Base-by-base conservation (phyloP, 768 basidiomycete genomes). In the Rhodotorula sphaerocarpa region DNA sequence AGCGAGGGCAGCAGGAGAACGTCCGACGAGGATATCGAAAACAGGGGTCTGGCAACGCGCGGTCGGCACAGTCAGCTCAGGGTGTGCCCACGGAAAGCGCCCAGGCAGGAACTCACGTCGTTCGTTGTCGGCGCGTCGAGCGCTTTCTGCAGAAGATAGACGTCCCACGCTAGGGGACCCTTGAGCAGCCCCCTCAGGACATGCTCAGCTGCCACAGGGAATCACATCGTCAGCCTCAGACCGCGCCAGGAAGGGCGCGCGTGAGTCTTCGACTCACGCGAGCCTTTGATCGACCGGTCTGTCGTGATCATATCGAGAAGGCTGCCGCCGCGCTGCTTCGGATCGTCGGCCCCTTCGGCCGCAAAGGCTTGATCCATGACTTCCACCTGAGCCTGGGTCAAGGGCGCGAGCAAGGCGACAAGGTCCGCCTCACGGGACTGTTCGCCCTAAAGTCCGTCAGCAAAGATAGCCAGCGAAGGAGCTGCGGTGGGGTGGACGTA, bases 91-190 rank as follows among this genome's bases (percentile, higher is more conserved):
- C n/a, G n/a, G n/a, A n/a, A n/a, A n/a, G n/a, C 16, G 9, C 16
- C 36, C 36, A 14, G 4, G n/a, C 25, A n/a, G 6, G 51, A 31
- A 27, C 61, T 23, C 27, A 68, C 67, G 11, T 68, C 67, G 52
- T 64, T 59, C 16, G 46, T 50, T 23, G 51, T 61, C 7, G 53
- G 39, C 0, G 33, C 47, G 14, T 64, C 67, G 33, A 64, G 54
- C 5, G 62, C 67, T 11, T 44, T 36, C 31, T 46, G 39, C 11
- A 68, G 52, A 4, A 68, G 59, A 33, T 57, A 45, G 20, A 61
- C 59, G 50, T 68, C 67, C 48, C 50, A 68, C 0, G 48, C 56
- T 31, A 68, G 56, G 12, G 67, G 67, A 0, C 67, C 67, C 52
- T 58, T 57, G 30, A 64, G 31, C 10, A 64, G 27, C 0, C 63